Evolutionary conservation across 2,329 filamentous ascomycete species (phyloP).

Genomic region (Arthrinium puccinioides): DNA sequence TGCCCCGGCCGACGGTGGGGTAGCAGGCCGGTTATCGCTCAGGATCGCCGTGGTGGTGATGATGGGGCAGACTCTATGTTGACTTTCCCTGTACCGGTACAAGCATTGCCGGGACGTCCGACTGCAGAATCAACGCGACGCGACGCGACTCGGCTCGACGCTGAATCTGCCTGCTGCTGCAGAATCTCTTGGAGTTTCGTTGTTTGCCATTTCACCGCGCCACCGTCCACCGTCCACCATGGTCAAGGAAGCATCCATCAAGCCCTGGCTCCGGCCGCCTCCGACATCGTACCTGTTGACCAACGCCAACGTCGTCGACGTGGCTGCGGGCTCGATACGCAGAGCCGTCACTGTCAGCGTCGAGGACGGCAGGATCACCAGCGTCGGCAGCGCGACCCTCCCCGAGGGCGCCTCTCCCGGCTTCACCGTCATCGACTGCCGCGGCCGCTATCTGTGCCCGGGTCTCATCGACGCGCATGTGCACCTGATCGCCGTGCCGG

Average conservation of each 20-base stretch:
- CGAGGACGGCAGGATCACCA: conserved; percentile 11
- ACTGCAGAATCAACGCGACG: no score
- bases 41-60: no score
- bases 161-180: no score
- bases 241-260: conserved; percentile 14
- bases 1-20: no score
- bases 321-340: conserved; percentile 10
- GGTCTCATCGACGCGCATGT: conserved; percentile 15
- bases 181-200: no score
- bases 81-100: no score
- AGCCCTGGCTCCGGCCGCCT: conserved; percentile 16
- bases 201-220: no score
- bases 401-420: background rate
- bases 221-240: no score
- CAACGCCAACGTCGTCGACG: conserved; percentile 17
- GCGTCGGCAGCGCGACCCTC: conserved; percentile 6
- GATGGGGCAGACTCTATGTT: no score
- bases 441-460: conserved; percentile 8
- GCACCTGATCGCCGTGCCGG: conserved; percentile 16
- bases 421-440: conserved; percentile 8
- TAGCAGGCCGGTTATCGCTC: no score
- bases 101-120: no score
- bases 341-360: conserved; percentile 8
- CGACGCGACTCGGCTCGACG: no score
- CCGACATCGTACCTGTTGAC: conserved; percentile 11